Percentiles rank a stretch among this genome's conserved stretches.
phyloP scores from a whole-genome alignment of 1,284 basidiomycete genomes.

The Schizophyllum amplum region DNA sequence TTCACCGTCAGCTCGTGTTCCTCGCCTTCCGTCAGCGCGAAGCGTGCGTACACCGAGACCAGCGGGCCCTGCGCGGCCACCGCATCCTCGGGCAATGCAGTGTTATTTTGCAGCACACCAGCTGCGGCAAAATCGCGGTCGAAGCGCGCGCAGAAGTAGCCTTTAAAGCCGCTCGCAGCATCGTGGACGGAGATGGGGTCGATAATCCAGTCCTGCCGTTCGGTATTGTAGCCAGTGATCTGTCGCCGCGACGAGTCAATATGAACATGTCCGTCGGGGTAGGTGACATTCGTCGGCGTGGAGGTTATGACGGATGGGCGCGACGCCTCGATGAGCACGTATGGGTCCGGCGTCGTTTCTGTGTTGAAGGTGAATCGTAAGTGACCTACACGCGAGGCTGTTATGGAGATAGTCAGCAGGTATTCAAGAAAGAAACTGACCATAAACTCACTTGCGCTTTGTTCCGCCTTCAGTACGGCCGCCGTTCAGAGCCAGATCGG shows the following conservation, averaged over 20 bases:
- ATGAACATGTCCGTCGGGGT: slow-evolving; percentile 48
- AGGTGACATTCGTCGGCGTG: slow-evolving; percentile 50
- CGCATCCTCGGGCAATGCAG: slow-evolving; percentile 22
- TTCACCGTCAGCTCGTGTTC: slow-evolving; percentile 29
- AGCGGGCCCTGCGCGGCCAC: slow-evolving; percentile 29
- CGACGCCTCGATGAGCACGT: slow-evolving; percentile 65
- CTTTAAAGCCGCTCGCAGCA: slow-evolving; percentile 40
- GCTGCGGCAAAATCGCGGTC: slow-evolving; percentile 37
- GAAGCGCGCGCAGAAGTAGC: slow-evolving; percentile 76
- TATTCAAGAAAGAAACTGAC: slow-evolving; percentile 1
- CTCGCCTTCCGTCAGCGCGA: slow-evolving; percentile 22
- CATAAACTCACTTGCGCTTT: slow-evolving; percentile 55
- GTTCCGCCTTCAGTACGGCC: slow-evolving; percentile 53
- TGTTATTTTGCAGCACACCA: slow-evolving; percentile 46
- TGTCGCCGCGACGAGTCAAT: slow-evolving; percentile 42
- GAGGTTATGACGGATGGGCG: slow-evolving; percentile 56
- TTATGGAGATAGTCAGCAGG: slow-evolving; percentile 1
- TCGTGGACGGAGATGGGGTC: slow-evolving; percentile 47
- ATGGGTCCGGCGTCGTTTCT: slow-evolving; percentile 35
- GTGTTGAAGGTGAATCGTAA: slow-evolving; percentile 61
- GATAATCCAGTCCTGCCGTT: slow-evolving; percentile 71
- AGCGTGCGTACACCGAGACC: slow-evolving; percentile 54
- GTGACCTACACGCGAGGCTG: slow-evolving; percentile 74
- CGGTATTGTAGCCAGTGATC: slow-evolving; percentile 63
- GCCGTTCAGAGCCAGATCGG: slow-evolving; percentile 44